Evolutionary conservation across 768 basidiomycete genomes (phyloP).

Genomic region (Lactarius vividus): DNA sequence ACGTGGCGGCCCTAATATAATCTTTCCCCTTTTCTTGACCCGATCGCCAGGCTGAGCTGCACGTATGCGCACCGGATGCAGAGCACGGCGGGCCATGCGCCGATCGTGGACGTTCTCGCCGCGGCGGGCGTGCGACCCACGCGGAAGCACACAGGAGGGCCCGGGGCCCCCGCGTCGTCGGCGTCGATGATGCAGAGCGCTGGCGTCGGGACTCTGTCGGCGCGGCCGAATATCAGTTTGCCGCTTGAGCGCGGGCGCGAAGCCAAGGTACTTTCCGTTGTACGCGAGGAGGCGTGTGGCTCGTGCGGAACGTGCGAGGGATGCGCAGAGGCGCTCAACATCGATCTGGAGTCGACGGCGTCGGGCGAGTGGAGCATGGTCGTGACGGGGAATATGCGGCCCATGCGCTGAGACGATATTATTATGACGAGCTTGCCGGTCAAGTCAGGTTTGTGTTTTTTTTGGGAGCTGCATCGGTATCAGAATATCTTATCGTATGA

Average conservation of each 20-base stretch:
- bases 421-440: not conserved
- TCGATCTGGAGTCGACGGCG: constrained; percentile 22
- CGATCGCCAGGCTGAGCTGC: constrained; percentile 51
- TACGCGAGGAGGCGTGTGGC: constrained; percentile 26
- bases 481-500: not conserved
- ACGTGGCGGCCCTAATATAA: constrained; percentile 25
- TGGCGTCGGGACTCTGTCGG: not conserved
- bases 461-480: not conserved
- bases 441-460: not conserved
- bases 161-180: not conserved
- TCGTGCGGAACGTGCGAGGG: constrained; percentile 8
- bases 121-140: constrained; percentile 50
- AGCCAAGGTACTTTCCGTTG: constrained; percentile 25
- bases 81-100: constrained; percentile 66
- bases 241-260: constrained; percentile 21
- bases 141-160: not conserved
- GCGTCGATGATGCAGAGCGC: not conserved
- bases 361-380: constrained; percentile 28
- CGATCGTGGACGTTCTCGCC: constrained; percentile 64
- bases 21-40: not conserved
- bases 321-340: constrained; percentile 17
- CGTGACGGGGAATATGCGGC: constrained; percentile 8
- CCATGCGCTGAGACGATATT: constrained; percentile 2
- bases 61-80: constrained; percentile 86
- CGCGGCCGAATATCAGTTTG: constrained; percentile 6